Base-by-base conservation (phyloP, 1,284 basidiomycete genomes). In the Singerocomus rubriflavus region DNA sequence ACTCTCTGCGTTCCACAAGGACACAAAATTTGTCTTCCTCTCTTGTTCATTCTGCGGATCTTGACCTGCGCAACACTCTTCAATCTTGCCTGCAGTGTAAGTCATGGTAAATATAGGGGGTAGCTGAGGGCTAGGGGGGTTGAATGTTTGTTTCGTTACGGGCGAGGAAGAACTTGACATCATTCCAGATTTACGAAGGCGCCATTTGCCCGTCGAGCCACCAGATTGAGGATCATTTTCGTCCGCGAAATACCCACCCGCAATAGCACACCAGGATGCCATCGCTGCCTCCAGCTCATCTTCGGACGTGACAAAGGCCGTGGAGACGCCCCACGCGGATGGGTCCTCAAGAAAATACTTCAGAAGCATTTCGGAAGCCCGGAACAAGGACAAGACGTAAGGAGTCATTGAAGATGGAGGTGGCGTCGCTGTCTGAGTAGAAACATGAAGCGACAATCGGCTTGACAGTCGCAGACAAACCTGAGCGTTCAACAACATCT, bases 211-310 rank as follows among this genome's bases (percentile, higher is more conserved):
- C 9, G 47, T 17, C 42, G 46, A 46, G 35, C 52, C 48, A 31
- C 36, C 42, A 6, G 58, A 42, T 2, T 30, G 51, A 14, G 42
- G 5, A 39, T 58, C 44, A 30, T 55, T 44, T 25, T 17, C 46
- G 44, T 69, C 67, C 6, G 64, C 64, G 54, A 86, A 85, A 71
- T 84, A 80, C 8, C 69, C 68, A 16, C 83, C 85, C 2, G 80
- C 83, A 6, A 80, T 74, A 16, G 75, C 72, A 54, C 80, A 84
- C 84, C 84, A 88, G 4, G 74, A 71, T 16, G 82, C 77, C 61
- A 83, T 77, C 5, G 81, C 78, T 6, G 62, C 60, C 57, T 84
- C 84, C 21, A 85, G 62, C 25, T 73, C 74, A 39, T 78, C 74
- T 55, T 82, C 78, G 40, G 68, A 71, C 0, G 70, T 72, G 31